Base-by-base conservation (phyloP, 108 stramenopile genomes). In the Cyclotella cryptica region DNA sequence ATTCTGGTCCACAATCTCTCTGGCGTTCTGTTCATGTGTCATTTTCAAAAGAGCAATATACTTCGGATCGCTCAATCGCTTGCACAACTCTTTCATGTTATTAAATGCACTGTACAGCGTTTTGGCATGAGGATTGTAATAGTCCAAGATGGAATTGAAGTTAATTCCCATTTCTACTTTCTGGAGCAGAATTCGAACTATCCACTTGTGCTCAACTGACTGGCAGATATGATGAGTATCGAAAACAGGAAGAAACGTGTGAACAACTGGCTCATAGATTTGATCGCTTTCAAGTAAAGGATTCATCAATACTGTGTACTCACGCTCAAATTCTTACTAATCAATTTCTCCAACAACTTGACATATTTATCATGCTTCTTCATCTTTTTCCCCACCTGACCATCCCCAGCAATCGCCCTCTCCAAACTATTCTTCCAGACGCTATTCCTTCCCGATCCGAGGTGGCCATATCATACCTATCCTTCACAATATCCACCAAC, bases 151-250 rank as follows among this genome's bases (percentile, higher is more conserved):
- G 28, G 83, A 47, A 19, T 73, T 79, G 39, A 75, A 66, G 27
- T 79, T 74, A 22, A 91, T 26, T 54, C 93, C 88, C 52, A 91
- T 80, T 39, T 89, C 84, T 55, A 89, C 70, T 63, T 81, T 83
- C 68, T 88, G 73, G 62, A 91, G 75, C 14, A 96, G 54, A 9
- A 96, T 88, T 10, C 93, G 75, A 0, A 91, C 89, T 51, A 93
- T 72, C 93, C 93, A 96, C 64, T 93, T 92, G 74, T 96, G 95
- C 66, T 96, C 95, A 65, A 88, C 55, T 0, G 95, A 89, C 72
- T 79, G 76, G 39, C 44, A 62, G 29, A 68, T 30, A 68, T 66
- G 18, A 52, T 41, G 57, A n/a, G 7, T 13, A 54, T 7, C 14
- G 7, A 7, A 53, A 53, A 19, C 7, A 53, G 19, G 18, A 53